These are phyloP conservation scores for Termitomyces sp. DNA, from an alignment of 768 basidiomycete species.

Conservation along the genomic window DNA sequence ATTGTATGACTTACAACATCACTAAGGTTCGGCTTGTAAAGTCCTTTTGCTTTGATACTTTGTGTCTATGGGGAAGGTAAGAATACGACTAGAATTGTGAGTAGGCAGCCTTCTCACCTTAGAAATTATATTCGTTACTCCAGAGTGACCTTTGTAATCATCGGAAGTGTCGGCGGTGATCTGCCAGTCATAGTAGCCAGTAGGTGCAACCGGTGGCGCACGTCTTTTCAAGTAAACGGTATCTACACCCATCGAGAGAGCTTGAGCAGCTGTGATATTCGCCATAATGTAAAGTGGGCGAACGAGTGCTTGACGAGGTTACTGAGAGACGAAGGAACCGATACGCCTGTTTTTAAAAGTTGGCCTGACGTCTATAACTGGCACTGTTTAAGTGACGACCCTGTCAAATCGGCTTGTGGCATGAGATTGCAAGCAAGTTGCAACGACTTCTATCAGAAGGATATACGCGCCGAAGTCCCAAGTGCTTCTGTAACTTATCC, in stretches of 20 bases:
- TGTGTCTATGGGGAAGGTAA: constrained; percentile 7
- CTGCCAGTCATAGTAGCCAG: constrained; percentile 43
- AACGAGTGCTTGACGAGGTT: too few relatives aligned
- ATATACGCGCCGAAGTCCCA: too few relatives aligned
- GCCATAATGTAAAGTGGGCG: neutral
- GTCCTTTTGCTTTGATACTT: constrained; percentile 19
- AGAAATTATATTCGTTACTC: constrained; percentile 29
- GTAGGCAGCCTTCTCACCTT: constrained; percentile 12
- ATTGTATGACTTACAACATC: constrained; percentile 16
- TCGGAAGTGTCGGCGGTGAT: constrained; percentile 25
- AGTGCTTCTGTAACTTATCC: too few relatives aligned
- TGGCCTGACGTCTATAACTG: too few relatives aligned
- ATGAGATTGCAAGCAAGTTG: too few relatives aligned
- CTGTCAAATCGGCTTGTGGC: too few relatives aligned
- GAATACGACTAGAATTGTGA: too few relatives aligned
- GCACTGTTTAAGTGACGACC: too few relatives aligned
- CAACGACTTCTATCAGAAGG: too few relatives aligned
- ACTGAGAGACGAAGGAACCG: too few relatives aligned
- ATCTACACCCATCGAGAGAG: constrained; percentile 27
- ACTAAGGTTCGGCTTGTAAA: constrained; percentile 17
- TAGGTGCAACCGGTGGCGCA: constrained; percentile 34
- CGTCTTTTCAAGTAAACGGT: constrained; percentile 31
- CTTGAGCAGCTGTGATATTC: constrained; percentile 20
- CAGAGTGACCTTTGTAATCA: constrained; percentile 28
- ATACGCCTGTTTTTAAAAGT: too few relatives aligned